These are phyloP conservation scores for Phytophthora citricola DNA, from an alignment of 352 stramenopile species.

Conservation along the genomic window DNA sequence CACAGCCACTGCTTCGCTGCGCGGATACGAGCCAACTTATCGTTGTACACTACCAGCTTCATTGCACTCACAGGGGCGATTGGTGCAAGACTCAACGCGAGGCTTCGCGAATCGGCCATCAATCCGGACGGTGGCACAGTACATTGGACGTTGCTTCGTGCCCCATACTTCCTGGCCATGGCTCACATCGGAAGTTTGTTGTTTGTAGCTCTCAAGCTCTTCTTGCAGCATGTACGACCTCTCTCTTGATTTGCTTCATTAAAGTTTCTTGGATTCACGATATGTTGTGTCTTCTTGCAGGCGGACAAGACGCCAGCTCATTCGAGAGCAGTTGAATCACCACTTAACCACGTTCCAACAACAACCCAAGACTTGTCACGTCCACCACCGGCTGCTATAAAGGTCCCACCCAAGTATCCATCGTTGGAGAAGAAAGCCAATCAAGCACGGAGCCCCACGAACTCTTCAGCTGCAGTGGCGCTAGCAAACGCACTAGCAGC, in stretches of 20 bases:
- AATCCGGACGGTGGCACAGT: conserved; percentile 78
- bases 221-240: conserved; percentile 70
- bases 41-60: conserved; percentile 60
- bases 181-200: conserved; percentile 69
- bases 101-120: conserved; percentile 75
- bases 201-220: conserved; percentile 75
- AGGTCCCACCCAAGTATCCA: conserved; percentile 24
- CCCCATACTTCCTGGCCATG: conserved; percentile 68
- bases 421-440: conserved; percentile 33
- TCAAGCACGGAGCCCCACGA: conserved; percentile 31
- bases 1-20: conserved; percentile 62
- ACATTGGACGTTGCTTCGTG: conserved; percentile 73
- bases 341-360: conserved; percentile 15
- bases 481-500: conserved; percentile 30
- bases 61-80: conserved; percentile 60
- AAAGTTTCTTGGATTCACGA: background rate
- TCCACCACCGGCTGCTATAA: conserved; percentile 39
- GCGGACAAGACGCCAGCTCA: conserved; percentile 34
- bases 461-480: conserved; percentile 23
- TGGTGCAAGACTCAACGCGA: conserved; percentile 73
- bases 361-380: conserved; percentile 49
- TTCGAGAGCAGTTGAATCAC: conserved; percentile 1
- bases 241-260: background rate
- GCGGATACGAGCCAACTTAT: conserved; percentile 56
- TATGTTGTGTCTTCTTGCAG: conserved; percentile 15